phyloP scores from a whole-genome alignment of 495 filamentous ascomycete genomes.

The Penicillium paxilli region DNA sequence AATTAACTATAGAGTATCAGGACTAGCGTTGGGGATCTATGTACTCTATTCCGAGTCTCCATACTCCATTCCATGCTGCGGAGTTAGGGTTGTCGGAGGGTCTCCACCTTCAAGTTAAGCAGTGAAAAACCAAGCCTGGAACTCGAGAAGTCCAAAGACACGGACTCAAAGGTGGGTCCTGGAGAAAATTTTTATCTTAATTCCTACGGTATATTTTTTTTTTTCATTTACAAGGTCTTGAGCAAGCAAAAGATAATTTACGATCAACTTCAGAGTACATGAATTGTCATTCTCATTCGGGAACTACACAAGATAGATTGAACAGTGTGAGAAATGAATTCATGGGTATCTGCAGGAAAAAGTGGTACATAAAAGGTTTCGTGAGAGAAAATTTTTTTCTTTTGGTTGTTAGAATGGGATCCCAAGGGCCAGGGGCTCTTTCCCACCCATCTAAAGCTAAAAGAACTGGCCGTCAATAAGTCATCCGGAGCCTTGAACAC shows the following conservation, averaged over 20 bases:
- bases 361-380: conserved; percentile 40
- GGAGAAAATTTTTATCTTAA: no score
- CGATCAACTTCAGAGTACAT: conserved; percentile 23
- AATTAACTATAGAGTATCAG: no score
- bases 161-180: no score
- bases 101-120: no score
- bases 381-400: conserved; percentile 29
- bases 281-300: conserved; percentile 24
- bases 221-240: no score
- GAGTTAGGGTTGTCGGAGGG: no score
- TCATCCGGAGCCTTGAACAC: conserved; percentile 30
- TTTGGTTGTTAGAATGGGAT: conserved; percentile 29
- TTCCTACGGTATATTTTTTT: no score
- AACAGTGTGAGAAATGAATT: conserved; percentile 47
- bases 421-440: conserved; percentile 25
- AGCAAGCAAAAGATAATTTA: background rate
- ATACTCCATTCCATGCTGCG: no score
- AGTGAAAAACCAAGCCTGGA: no score
- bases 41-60: no score
- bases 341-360: conserved; percentile 48
- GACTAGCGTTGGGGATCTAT: no score
- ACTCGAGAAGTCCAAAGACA: no score
- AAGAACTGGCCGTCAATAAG: conserved; percentile 35
- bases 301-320: conserved; percentile 21
- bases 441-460: conserved; percentile 42